Conservation (phyloP, 768 basidiomycete species). For the Naganishia vaughanmartiniae region DNA sequence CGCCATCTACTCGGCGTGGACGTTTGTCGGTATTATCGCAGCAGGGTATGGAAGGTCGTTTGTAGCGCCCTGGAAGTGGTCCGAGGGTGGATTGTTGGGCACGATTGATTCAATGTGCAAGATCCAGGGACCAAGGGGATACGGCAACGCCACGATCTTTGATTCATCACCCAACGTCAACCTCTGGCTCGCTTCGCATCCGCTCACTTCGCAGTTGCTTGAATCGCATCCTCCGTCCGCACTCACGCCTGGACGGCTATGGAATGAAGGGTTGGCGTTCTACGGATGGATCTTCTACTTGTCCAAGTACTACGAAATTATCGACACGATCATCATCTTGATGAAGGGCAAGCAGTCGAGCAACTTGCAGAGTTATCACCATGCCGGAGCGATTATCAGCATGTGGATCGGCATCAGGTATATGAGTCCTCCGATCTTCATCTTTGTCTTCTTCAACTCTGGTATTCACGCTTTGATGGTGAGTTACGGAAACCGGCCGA, state of each 20-base stretch:
- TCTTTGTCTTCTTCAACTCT: constrained; percentile 41
- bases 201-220: constrained; percentile 3
- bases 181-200: constrained; percentile 26
- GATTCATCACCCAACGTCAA: constrained; percentile 5
- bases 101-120: constrained; percentile 31
- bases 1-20: constrained; percentile 40
- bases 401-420: constrained; percentile 37
- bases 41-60: constrained; percentile 26
- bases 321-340: constrained; percentile 42
- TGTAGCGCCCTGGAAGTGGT: constrained; percentile 20
- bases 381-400: constrained; percentile 40
- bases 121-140: constrained; percentile 21
- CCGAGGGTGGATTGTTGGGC: constrained; percentile 18
- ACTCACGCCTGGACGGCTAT: constrained; percentile 26
- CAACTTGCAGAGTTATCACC: constrained; percentile 42
- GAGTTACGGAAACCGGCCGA: not conserved
- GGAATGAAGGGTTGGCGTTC: constrained; percentile 30
- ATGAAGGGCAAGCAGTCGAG: constrained; percentile 43
- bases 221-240: constrained; percentile 12
- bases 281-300: constrained; percentile 37
- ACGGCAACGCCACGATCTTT: constrained; percentile 29
- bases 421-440: constrained; percentile 33
- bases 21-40: constrained; percentile 32
- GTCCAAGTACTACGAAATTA: constrained; percentile 36
- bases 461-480: constrained; percentile 37